Evolutionary conservation across 352 stramenopile genomes (phyloP).

Genomic region (Phytophthora macrochlamydospora): DNA sequence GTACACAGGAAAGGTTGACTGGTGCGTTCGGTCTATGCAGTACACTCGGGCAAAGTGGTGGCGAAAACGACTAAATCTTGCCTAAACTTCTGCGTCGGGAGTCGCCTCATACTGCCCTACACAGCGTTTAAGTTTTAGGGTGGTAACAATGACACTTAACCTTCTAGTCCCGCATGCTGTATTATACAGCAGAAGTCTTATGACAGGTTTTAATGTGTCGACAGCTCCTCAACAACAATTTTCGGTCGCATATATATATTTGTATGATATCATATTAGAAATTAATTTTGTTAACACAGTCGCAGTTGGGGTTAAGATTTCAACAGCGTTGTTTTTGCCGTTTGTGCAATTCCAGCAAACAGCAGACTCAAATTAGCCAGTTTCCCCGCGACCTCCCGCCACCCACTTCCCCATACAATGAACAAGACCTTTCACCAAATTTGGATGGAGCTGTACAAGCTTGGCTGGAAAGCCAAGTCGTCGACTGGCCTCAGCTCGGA

Average conservation of each 20-base stretch:
- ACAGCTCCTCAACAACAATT: background rate
- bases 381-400: background rate
- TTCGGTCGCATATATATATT: background rate
- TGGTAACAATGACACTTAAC: background rate
- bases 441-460: background rate
- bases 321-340: background rate
- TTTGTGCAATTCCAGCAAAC: background rate
- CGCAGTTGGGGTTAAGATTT: background rate
- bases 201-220: background rate
- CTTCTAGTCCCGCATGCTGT: constrained; percentile 4
- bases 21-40: no score
- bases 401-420: background rate
- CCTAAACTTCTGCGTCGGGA: no score
- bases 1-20: no score
- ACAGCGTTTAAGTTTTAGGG: no score
- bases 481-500: background rate
- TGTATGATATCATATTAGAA: background rate
- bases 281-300: background rate
- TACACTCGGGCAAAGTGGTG: no score
- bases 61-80: no score
- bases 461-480: background rate
- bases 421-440: background rate
- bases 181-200: background rate
- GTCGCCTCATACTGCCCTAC: no score
- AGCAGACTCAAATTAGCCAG: background rate